Evolutionary conservation across 73 alveolate species (phyloP).

Genomic region (Paramecium biaurelia): DNA sequence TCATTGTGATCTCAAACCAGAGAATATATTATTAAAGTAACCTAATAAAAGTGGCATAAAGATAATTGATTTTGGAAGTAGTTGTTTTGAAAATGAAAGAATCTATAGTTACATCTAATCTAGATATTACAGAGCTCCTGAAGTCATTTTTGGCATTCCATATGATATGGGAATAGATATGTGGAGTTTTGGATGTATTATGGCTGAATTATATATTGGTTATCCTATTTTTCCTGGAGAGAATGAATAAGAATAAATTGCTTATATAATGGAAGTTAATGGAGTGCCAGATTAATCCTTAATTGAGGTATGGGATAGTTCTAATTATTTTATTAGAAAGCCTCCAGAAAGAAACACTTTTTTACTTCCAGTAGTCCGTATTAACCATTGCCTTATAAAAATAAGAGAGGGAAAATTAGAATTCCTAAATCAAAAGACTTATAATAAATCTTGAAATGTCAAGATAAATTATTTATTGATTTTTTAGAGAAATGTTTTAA

Average conservation of each 20-base stretch:
- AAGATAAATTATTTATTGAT: slow-evolving; percentile 76
- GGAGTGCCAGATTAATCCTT: slow-evolving; percentile 74
- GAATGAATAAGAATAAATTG: slow-evolving; percentile 83
- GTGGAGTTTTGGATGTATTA: slow-evolving; percentile 97
- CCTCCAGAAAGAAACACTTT: slow-evolving; percentile 60
- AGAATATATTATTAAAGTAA: slow-evolving; percentile 75
- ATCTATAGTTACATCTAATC: slow-evolving; percentile 88
- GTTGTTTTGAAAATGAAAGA: slow-evolving; percentile 79
- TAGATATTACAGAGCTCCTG: slow-evolving; percentile 98
- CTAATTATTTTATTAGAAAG: neutral
- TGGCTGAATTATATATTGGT: slow-evolving; percentile 92
- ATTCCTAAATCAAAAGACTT: slow-evolving; percentile 77
- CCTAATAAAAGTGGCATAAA: slow-evolving; percentile 77
- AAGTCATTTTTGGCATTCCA: slow-evolving; percentile 93
- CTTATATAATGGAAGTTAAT: slow-evolving; percentile 83
- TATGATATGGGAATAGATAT: slow-evolving; percentile 93
- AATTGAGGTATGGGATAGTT: slow-evolving; percentile 12
- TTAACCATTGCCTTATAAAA: slow-evolving; percentile 70
- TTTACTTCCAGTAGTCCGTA: slow-evolving; percentile 70
- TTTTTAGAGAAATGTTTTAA: slow-evolving; percentile 82
- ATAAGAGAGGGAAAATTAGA: slow-evolving; percentile 81
- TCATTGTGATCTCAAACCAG: slow-evolving; percentile 93
- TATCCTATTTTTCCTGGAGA: slow-evolving; percentile 94
- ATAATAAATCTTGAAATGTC: slow-evolving; percentile 66
- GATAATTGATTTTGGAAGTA: slow-evolving; percentile 85